phyloP scores from a whole-genome alignment of 805 yeast genomes.

The Wickerhamiella bombiphila region DNA sequence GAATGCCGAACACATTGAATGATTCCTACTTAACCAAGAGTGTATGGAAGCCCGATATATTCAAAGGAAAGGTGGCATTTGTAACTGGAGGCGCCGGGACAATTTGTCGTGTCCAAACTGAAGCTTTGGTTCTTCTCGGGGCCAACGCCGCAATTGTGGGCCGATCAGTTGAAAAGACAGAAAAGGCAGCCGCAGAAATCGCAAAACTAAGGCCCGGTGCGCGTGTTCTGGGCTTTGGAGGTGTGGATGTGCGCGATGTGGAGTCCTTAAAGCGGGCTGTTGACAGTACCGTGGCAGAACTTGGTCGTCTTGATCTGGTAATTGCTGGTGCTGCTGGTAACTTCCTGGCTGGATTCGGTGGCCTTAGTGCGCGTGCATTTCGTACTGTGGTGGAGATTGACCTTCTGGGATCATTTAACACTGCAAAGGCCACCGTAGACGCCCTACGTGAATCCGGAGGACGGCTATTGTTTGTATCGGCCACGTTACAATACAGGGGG shows the following conservation, averaged over 20 bases:
- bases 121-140: conserved; percentile 69
- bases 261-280: conserved; percentile 49
- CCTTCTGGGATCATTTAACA: conserved; percentile 75
- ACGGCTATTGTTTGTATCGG: conserved; percentile 60
- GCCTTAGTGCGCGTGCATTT: conserved; percentile 73
- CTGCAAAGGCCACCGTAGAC: conserved; percentile 66
- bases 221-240: conserved; percentile 55
- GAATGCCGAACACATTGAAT: conserved; percentile 21
- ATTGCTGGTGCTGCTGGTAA: conserved; percentile 97
- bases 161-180: conserved; percentile 53
- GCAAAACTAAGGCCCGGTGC: conserved; percentile 41
- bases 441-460: conserved; percentile 58
- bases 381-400: conserved; percentile 79
- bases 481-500: conserved; percentile 83
- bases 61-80: conserved; percentile 73
- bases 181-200: conserved; percentile 52
- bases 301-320: conserved; percentile 74
- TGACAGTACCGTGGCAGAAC: conserved; percentile 42
- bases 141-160: conserved; percentile 82
- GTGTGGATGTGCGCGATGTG: conserved; percentile 65
- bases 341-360: conserved; percentile 66
- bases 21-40: conserved; percentile 17
- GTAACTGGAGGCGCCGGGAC: conserved; percentile 96
- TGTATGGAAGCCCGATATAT: conserved; percentile 41
- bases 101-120: conserved; percentile 82